Percentiles rank a stretch among this genome's conserved stretches.
Evolutionary conservation across 768 basidiomycete species (phyloP).

Genomic region (Suillus occidentalis): DNA sequence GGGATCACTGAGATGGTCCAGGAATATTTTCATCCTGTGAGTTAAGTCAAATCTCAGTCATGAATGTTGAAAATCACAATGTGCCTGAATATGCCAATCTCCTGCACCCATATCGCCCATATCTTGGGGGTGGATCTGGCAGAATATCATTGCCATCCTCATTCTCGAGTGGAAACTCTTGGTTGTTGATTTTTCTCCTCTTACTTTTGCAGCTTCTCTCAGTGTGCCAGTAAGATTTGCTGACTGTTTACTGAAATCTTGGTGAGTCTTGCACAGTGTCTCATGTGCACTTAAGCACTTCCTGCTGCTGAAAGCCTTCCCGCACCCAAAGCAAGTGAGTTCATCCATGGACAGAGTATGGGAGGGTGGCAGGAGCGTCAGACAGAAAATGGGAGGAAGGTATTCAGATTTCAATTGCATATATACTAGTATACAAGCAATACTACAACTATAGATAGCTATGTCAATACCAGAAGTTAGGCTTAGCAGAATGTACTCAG

Average conservation of each 20-base stretch:
- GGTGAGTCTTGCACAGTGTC: background rate
- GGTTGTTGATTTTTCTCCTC: slow-evolving; percentile 1
- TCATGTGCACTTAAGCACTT: slow-evolving; percentile 2
- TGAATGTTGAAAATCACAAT: too few relatives aligned
- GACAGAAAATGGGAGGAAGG: background rate
- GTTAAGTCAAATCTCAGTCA: too few relatives aligned
- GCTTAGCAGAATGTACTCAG: too few relatives aligned
- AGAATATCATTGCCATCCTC: background rate
- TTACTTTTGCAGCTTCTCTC: background rate
- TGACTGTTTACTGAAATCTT: background rate
- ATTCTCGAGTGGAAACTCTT: background rate
- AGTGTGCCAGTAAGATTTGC: background rate
- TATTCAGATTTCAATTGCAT: too few relatives aligned
- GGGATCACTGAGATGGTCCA: background rate
- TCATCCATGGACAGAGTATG: background rate
- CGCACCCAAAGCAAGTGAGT: slow-evolving; percentile 5
- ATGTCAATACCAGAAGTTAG: too few relatives aligned
- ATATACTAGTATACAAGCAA: too few relatives aligned
- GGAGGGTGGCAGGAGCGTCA: background rate
- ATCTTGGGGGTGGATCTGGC: background rate
- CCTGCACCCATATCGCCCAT: background rate
- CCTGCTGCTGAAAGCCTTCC: slow-evolving; percentile 3
- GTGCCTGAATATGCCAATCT: too few relatives aligned
- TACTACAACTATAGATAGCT: too few relatives aligned
- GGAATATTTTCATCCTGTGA: background rate